These are phyloP conservation scores for Coprinopsis cinerea DNA, from an alignment of 768 basidiomycete species.

Conservation along the genomic window DNA sequence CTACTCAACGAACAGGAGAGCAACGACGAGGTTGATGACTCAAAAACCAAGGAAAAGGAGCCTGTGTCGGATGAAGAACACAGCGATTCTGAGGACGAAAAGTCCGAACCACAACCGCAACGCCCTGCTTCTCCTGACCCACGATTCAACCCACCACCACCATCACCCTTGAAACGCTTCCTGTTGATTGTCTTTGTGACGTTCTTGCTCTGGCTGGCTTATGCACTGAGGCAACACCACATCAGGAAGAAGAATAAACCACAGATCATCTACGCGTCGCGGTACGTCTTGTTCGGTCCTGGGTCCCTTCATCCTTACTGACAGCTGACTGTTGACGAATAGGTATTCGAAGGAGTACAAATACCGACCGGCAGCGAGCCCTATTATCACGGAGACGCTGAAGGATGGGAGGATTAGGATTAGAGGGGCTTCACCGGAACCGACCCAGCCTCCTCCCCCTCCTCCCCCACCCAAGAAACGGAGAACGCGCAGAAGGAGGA, in stretches of 20 bases:
- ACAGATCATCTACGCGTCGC: constrained; percentile 16
- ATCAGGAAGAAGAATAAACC: constrained; percentile 6
- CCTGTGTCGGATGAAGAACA: too few relatives aligned
- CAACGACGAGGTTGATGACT: not conserved
- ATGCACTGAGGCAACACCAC: not conserved
- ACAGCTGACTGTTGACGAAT: not conserved
- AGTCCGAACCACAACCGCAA: not conserved
- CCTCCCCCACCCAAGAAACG: constrained; percentile 6
- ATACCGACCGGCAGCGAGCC: constrained; percentile 17
- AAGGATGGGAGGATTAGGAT: constrained; percentile 15
- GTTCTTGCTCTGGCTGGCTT: constrained; percentile 7
- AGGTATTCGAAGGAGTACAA: constrained; percentile 20
- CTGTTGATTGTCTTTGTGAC: constrained; percentile 1
- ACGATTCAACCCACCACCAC: not conserved
- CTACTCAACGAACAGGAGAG: not conserved
- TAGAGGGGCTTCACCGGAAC: constrained; percentile 12
- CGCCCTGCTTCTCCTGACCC: not conserved
- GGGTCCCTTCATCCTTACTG: not conserved
- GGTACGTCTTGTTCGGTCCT: constrained; percentile 9
- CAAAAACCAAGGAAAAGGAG: not conserved
- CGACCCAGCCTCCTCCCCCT: constrained; percentile 11
- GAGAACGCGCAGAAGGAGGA: constrained; percentile 1
- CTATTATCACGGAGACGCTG: constrained; percentile 17
- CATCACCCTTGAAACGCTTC: not conserved
- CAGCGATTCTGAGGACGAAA: not conserved